Base-by-base conservation (phyloP, 176 grass and related monocot species). In the maize (Zea mays) region DNA sequence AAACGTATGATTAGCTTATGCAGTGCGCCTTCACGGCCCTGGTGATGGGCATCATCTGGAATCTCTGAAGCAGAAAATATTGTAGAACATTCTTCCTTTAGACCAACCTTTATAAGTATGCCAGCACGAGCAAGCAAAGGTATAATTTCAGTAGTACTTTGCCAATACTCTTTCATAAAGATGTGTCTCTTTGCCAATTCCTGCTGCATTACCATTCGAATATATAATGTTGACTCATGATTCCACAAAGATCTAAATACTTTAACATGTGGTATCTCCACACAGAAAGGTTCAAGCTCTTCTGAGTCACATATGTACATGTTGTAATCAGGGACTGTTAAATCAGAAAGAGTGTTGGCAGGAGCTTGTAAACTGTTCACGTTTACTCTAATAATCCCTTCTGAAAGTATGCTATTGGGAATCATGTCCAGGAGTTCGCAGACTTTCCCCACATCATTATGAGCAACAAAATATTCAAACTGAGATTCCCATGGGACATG, bases 121-220 rank as follows among this genome's bases (percentile, higher is more conserved):
- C 95, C 91, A 73, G 91, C 76, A 69, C 77, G 83, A 70, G 91
- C 86, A 90, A 94, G 87, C 78, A 94, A 62, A 79, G 72, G 79
- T 79, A 97, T 67, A 33, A 97, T 76, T 72, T 94, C 89, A 58
- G 67, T 56, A 82, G 67, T 90, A 75, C 82, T 87, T 78, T 90
- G 80, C 95, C 95, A 97, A 42, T 80, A 82, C 62, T 94, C 86
- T 97, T 93, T 90, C 78, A 90, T 71, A 73, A 97, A 97, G 55
- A 97, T 86, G 60, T 85, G 80, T 63, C 76, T 90, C 89, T 90
- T 91, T 21, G 89, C 91, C 81, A 97, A 82, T 76, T 92, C 80
- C 72, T 90, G 82, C 73, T 94, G 85, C 56, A 94, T 77, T 77
- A 92, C 16, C 73, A 89, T 82, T 88, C 71, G 83, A 59, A 97